A percentile compares a stretch with the other conserved stretches of the same genome.
phyloP scores from a whole-genome alignment of 768 basidiomycete species.

The Lyophyllum atratum region DNA sequence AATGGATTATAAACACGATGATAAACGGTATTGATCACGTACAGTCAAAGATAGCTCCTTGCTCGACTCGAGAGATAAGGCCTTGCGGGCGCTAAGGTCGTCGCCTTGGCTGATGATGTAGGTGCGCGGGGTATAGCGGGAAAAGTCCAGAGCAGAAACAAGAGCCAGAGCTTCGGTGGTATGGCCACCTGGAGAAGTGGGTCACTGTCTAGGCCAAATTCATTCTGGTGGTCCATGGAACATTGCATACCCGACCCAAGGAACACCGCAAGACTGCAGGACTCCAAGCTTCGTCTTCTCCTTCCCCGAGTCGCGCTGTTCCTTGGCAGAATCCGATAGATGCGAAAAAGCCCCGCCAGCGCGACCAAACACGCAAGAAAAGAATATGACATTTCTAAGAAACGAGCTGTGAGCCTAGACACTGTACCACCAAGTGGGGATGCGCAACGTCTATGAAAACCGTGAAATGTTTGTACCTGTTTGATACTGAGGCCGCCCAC shows the following conservation, averaged over 20 bases:
- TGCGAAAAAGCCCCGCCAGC: constrained; percentile 21
- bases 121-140: constrained; percentile 71
- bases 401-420: neutral
- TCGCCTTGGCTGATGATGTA: constrained; percentile 89
- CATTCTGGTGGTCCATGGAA: neutral
- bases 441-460: too few relatives aligned
- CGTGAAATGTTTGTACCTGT: too few relatives aligned
- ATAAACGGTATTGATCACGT: neutral
- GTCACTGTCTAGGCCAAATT: neutral
- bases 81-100: constrained; percentile 72
- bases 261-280: constrained; percentile 72
- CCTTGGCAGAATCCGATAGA: constrained; percentile 31
- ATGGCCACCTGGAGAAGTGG: constrained; percentile 74
- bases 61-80: constrained; percentile 57
- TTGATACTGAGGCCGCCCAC: too few relatives aligned
- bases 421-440: too few relatives aligned
- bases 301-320: neutral
- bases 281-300: constrained; percentile 13
- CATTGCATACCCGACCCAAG: constrained; percentile 80
- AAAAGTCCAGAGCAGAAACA: constrained; percentile 70
- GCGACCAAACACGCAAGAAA: constrained; percentile 1
- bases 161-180: constrained; percentile 84
- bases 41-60: constrained; percentile 11
- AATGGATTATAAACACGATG: neutral
- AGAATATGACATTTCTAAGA: constrained; percentile 11